Base-by-base conservation (phyloP, 345 rosid genomes). In the Populus pruinosa region DNA sequence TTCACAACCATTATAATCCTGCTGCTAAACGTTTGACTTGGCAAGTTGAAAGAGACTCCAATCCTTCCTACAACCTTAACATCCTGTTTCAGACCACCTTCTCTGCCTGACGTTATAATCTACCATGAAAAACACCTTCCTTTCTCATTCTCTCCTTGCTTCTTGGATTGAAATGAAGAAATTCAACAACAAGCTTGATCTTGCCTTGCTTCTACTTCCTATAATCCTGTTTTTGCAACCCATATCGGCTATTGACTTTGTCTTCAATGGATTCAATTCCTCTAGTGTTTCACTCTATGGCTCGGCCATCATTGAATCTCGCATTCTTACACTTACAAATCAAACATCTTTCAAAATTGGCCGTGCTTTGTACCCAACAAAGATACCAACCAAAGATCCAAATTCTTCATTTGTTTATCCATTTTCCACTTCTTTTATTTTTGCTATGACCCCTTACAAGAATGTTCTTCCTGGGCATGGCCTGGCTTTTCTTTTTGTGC, bases 391-490 rank as follows among this genome's bases (percentile, higher is more conserved):
- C 20, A 78, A 86, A 36, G 27, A 53, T n/a, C 86, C 78, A 17
- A 64, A 83, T 25, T 84, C 91, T 10, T 81, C 86, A 14, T 53
- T 55, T 21, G 88, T 87, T 0, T 70, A 75, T 25, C 89, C 91
- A 0, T 89, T 92, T 70, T 91, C 93, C 2, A 88, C 97, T 27
- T 89, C 97, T 5, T 92, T 92, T 75, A 87, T 89, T 79, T 92
- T 94, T 79, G 85, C 96, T 69, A 83, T 90, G 78, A 81, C 92
- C 66, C 94, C 92, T 8, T 90, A 80, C 82, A 49, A 47, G 68
- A 66, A 76, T 39, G 77, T 69, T 29, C 90, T 81, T 2, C 84
- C 93, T 0, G 93, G 96, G 1, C 96, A 91, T 44, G 96, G 97
- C 39, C 10, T 91, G 1, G 97, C 87, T 55, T 88, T 94, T 53